Evolutionary conservation across 441 rosid species (phyloP), one percentile per base, ranked within the genome.

Genomic region (Pelargonium citronellum): DNA sequence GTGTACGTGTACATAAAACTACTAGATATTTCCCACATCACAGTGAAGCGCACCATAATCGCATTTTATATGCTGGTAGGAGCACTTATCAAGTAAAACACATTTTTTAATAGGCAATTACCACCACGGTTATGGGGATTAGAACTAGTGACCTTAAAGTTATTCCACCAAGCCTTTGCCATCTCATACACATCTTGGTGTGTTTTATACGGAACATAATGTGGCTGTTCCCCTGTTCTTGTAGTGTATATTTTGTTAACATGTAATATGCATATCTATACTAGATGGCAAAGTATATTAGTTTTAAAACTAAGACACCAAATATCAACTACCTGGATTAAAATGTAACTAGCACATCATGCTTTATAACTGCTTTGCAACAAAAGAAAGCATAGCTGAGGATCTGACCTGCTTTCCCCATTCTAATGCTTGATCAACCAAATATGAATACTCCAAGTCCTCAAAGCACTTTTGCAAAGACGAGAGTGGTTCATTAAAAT

Each of bases 381-480:
- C 62, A 57, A 58, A 58, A 58, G 63, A 58, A 58, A 58, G 63
- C 63, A 58, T 11, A 19, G 17, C 17, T 15, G 63, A 68, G 17
- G 62, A 55, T 69, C 60, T 73, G 73, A 84, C 87, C 75, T 66
- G 74, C 75, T 81, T 84, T 17, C 87, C 87, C 79, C 82, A 82
- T 80, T 82, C 84, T 77, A 66, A 73, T 60, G 86, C 87, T 66
- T 83, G 80, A 66, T 84, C 87, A 43, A 84, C 70, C 67, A 84
- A 86, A 73, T 84, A 79, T 16, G 88, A 82, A 71, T 82, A 84
- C 67, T 84, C 84, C 75, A 84, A 76, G 65, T 84, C 88, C 70
- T 84, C 88, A 67, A 77, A 84, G 72, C 88, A 84, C 67, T 82
- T 84, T 43, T 82, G 86, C 64, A 84, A 68, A 64, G 88, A 84